Base-by-base conservation (phyloP, 129 eudicot genomes). In the Ambrosia trifida region DNA sequence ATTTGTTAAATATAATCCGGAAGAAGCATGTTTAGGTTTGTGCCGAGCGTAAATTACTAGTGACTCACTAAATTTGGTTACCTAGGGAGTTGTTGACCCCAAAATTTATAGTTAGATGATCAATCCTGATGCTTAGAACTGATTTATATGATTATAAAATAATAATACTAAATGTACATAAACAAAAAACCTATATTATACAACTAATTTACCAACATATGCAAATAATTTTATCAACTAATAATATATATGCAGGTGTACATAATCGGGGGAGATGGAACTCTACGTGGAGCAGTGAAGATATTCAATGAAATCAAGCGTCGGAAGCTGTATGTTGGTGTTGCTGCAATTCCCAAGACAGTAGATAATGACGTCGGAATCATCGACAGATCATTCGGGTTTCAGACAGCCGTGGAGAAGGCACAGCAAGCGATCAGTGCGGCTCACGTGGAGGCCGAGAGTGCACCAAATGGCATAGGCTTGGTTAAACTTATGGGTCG, bases 401-500 rank as follows among this genome's bases (percentile, higher is more conserved):
- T 91, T 53, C 91, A 86, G 31, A 91, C 96, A 5, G 96, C 97
- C 0, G 96, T 88, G 0, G 97, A 91, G 81, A 88, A 80, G 84
- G 97, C 97, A 17, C 94, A 86, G 40, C 85, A 88, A 66, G 93
- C 97, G 4, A 88, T 91, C 75, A 79, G 61, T 58, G 90, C 97
- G 3, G 97, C 90, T 35, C 96, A 84, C 69, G 95, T 90, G 41
- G 97, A 91, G 58, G 96, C 97, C 0, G 97, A 88, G 71, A 91
- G 97, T 65, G 96, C 94, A 13, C 90, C 85, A 0, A 91, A 91
- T 41, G 94, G 97, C 43, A 81, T 91, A 41, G 94, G 97, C 40
- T 66, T 91, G 7, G 97, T 91, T 28, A 91, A 91, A 79, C 91
- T 91, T 11, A 91, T 88, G 94, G 97, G 97, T 11, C 91, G 97